Evolutionary conservation across 345 rosid species (phyloP), one percentile per base, ranked within the genome.

Genomic region (Hevea brasiliensis): DNA sequence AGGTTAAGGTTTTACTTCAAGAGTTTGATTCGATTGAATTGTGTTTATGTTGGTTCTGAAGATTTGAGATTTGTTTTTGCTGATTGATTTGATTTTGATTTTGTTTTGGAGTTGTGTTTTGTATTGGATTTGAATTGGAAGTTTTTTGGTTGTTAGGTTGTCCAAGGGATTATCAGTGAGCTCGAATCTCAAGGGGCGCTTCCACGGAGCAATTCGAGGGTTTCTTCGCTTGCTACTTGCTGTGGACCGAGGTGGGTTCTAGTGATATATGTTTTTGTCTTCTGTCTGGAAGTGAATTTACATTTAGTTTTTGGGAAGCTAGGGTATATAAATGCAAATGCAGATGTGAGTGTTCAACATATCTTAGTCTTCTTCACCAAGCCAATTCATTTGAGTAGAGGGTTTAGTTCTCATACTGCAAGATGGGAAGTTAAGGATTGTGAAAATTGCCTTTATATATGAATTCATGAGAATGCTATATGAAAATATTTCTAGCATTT

Each of bases 101-200:
- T 53, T 56, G 60, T 20, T 63, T 56, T 44, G 61, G 76, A 73
- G 67, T 20, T 76, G 59, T 7, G 21, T 65, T 32, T 61, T 37
- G 37, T 45, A 45, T 18, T 51, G 35, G 48, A 56, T 18, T 68
- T 73, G 66, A 72, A 53, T 69, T 73, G 29, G 74, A 58, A 47
- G n/a, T 8, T 48, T 37, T 20, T 68, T 20, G 24, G 51, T 66
- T 75, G 64, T 67, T 82, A 95, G 98, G 99, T 91, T 76, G 99
- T 95, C 68, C 99, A 95, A 91, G 96, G 94, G 75, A 89, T 95
- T 75, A 95, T 95, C 58, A 91, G 96, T 65, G 99, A 95, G 90
- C 97, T 95, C 48, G 99, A 95, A 79, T 87, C 98, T 27, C 99
- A 91, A 85, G 99, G 99, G 76, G 98, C 98, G 17, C 89, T 95